Evolutionary conservation across 306 rosid species (phyloP).

Genomic region (Luffa acutangula): DNA sequence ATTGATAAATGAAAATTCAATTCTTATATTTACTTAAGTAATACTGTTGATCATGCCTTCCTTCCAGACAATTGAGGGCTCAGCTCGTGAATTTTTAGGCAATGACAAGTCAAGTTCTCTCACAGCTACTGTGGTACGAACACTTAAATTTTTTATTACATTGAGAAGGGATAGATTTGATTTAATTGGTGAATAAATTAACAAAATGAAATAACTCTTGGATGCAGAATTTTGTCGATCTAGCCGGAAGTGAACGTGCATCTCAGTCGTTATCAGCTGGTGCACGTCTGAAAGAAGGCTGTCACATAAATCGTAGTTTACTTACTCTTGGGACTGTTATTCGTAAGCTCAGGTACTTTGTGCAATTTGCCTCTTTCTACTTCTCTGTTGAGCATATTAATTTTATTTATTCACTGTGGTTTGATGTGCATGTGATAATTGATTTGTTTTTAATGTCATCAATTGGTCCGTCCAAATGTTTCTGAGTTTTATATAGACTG

Average conservation of each 20-base stretch:
- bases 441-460: neutral
- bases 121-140: constrained; percentile 82
- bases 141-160: neutral
- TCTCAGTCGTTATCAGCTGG: constrained; percentile 96
- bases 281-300: constrained; percentile 89
- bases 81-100: constrained; percentile 76
- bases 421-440: neutral
- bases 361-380: constrained; percentile 15
- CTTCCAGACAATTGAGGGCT: constrained; percentile 85
- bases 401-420: neutral
- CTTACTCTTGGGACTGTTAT: constrained; percentile 92
- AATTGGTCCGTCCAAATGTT: neutral
- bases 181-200: constrained; percentile 12
- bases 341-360: constrained; percentile 86
- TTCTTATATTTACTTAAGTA: neutral
- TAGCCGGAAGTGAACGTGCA: constrained; percentile 97
- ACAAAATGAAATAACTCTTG: neutral
- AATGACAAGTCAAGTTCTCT: constrained; percentile 91
- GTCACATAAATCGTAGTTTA: constrained; percentile 97
- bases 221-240: constrained; percentile 83
- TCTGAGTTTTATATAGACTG: neutral
- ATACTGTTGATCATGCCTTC: neutral
- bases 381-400: neutral
- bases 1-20: no score
- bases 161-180: neutral